Conservation (phyloP, 345 rosid genomes). For the Citrus glauca region DNA sequence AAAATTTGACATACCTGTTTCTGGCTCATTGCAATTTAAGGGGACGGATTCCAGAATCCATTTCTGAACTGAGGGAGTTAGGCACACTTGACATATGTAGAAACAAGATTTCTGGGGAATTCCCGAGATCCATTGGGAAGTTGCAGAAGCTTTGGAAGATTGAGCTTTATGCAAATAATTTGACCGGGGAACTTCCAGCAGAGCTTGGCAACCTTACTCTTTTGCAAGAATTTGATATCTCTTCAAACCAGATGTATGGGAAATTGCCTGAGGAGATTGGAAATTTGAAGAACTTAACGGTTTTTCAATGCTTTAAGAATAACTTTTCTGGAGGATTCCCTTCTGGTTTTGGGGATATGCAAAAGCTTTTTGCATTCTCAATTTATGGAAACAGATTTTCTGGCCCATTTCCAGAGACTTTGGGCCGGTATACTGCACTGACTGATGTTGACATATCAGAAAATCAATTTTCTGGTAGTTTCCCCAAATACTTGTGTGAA, state of each 20-base stretch:
- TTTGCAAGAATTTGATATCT: conserved; percentile 63
- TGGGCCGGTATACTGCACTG: conserved; percentile 62
- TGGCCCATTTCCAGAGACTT: conserved; percentile 57
- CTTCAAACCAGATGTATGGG: conserved; percentile 50
- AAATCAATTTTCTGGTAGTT: conserved; percentile 64
- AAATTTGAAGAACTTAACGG: conserved; percentile 40
- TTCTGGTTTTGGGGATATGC: conserved; percentile 62
- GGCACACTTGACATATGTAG: conserved; percentile 52
- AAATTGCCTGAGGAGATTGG: conserved; percentile 54
- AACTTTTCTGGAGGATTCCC: conserved; percentile 66
- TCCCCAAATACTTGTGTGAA: conserved; percentile 70
- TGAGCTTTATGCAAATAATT: conserved; percentile 49
- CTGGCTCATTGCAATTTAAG: conserved; percentile 35
- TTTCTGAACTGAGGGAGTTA: conserved; percentile 41
- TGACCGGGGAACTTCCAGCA: conserved; percentile 63
- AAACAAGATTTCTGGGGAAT: conserved; percentile 51
- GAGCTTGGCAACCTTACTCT: conserved; percentile 50
- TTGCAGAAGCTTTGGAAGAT: conserved; percentile 52
- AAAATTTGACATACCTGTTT: conserved; percentile 56
- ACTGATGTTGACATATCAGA: conserved; percentile 74
- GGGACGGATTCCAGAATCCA: conserved; percentile 63
- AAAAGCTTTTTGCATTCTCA: conserved; percentile 48
- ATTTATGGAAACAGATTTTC: conserved; percentile 73
- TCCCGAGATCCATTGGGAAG: conserved; percentile 54
- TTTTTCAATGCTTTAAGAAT: conserved; percentile 57